Conservation (phyloP, 768 basidiomycete genomes). For the Tephrocybe sp. region DNA sequence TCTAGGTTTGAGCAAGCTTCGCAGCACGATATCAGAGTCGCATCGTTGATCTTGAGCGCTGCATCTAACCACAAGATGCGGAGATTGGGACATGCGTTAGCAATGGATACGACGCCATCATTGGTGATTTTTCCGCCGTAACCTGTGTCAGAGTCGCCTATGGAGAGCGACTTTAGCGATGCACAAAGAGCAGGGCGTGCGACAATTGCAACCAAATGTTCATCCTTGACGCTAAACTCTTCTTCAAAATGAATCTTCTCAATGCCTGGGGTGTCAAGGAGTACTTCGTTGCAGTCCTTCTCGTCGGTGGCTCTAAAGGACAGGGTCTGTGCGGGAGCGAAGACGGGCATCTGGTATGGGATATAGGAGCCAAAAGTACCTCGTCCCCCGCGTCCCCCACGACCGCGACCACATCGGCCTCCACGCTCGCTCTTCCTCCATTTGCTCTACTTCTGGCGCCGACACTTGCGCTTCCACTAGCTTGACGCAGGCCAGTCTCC, state of each 20-base stretch:
- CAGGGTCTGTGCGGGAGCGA: background rate
- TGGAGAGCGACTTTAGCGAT: background rate
- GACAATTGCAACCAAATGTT: background rate
- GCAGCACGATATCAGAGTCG: background rate
- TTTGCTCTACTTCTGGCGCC: background rate
- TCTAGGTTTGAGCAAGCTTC: background rate
- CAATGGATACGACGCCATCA: background rate
- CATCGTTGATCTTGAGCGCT: background rate
- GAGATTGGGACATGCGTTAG: background rate
- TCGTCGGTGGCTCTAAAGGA: background rate
- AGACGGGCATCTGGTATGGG: background rate
- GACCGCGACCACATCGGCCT: background rate
- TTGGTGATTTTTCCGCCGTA: background rate
- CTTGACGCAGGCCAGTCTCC: background rate
- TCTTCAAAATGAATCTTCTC: conserved; percentile 2
- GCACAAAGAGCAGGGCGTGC: background rate
- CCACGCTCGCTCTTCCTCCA: background rate
- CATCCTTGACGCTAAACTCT: conserved; percentile 1
- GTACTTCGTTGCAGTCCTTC: background rate
- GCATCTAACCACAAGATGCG: conserved; percentile 1
- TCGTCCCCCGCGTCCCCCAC: background rate
- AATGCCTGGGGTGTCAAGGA: conserved; percentile 2
- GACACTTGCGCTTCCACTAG: background rate
- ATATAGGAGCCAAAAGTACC: too few species aligned
- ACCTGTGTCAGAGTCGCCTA: conserved; percentile 4